Percentiles rank a stretch among this genome's conserved stretches.
Conservation (phyloP, 2,329 filamentous ascomycete species). For the Gaeumannomyces tritici region DNA sequence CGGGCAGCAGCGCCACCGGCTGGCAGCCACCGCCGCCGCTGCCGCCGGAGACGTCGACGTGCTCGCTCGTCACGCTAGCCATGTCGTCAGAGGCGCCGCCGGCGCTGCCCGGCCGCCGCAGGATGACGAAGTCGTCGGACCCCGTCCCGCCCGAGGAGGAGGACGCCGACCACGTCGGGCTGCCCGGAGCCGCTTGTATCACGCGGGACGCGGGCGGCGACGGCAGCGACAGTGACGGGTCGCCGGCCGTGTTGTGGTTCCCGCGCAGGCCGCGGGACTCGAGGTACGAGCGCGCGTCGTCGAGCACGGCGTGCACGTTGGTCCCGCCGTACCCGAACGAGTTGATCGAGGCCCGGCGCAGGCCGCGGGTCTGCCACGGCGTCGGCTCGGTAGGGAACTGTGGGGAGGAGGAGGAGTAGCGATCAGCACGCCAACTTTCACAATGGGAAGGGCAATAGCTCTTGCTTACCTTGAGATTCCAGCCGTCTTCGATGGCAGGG, state of each 20-base stretch:
- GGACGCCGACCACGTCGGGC: background rate
- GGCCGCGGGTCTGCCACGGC: conserved; percentile 13
- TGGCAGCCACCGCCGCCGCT: background rate
- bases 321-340: conserved; percentile 20
- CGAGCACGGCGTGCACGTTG: conserved; percentile 19
- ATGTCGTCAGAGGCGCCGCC: background rate
- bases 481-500: conserved; percentile 18
- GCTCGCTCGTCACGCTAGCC: background rate
- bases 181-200: background rate
- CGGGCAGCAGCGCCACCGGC: background rate
- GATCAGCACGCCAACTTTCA: background rate
- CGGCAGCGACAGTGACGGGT: background rate
- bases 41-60: no score
- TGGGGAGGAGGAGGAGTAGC: background rate
- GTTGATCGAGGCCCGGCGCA: conserved; percentile 15
- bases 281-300: conserved; percentile 12
- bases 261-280: conserved; percentile 4
- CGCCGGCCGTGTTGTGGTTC: background rate
- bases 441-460: no score
- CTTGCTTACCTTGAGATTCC: conserved; percentile 13
- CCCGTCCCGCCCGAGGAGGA: background rate
- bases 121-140: background rate
- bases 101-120: background rate
- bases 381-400: conserved; percentile 14
- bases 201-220: no score